A percentile compares a stretch with the other conserved stretches of the same genome.
Evolutionary conservation across 257 asterid species (phyloP).

Genomic region (Prunella vulgaris): DNA sequence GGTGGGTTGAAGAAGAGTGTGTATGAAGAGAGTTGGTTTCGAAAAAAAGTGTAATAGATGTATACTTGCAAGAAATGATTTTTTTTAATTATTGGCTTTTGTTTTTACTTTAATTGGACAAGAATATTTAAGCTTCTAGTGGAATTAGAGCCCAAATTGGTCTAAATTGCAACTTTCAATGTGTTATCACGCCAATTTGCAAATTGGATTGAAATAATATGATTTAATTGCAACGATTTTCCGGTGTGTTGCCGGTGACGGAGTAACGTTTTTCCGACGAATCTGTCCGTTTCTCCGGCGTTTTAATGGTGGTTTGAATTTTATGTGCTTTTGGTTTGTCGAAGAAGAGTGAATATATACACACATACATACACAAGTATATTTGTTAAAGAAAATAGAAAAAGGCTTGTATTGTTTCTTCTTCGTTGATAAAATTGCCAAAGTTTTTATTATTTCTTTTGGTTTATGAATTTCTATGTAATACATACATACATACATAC

Average conservation of each 20-base stretch:
- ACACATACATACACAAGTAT: neutral
- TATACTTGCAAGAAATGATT: neutral
- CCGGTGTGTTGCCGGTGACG: neutral
- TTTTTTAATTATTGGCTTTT: neutral
- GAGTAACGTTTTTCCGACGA: neutral
- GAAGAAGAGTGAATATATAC: neutral
- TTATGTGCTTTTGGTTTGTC: neutral
- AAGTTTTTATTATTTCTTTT: too few relatives aligned
- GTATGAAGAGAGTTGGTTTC: slow-evolving; percentile 32
- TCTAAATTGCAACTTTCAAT: neutral
- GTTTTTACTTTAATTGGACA: neutral
- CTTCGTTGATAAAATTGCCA: neutral
- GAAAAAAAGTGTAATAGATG: neutral
- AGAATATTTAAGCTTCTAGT: neutral
- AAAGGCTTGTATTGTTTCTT: neutral
- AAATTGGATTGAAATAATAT: neutral
- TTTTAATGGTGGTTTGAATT: neutral
- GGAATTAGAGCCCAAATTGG: neutral
- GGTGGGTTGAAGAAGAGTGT: slow-evolving; percentile 28
- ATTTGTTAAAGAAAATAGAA: too few relatives aligned
- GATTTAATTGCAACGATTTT: neutral
- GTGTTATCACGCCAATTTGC: neutral
- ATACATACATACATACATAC: neutral
- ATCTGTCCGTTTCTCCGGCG: neutral
- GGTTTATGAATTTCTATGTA: neutral